Base-by-base conservation (phyloP, 2,329 filamentous ascomycete species). In the Zasmidium angulare region DNA sequence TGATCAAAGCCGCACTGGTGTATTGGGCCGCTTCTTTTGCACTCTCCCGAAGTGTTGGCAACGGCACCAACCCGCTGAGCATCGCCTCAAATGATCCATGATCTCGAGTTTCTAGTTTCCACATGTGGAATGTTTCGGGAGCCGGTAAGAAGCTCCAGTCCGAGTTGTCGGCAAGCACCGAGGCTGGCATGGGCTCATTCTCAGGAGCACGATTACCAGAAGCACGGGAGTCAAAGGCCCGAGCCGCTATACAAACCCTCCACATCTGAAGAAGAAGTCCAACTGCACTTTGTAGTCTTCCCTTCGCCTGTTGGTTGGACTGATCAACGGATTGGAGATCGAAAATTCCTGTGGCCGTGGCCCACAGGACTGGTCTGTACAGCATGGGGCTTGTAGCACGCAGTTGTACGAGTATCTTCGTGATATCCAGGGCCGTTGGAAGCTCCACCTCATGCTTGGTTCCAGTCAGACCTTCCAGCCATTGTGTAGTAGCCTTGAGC, bases 91-190 rank as follows among this genome's bases (percentile, higher is more conserved):
- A 60, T 46, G 54, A 40, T 40, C 47, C 47, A 22, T 50, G 53
- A 22, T 56, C 56, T n/a, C 36, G 24, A 14, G 36, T 50, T 36
- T 52, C 29, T 19, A 50, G 29, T 26, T 58, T 49, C 51, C 24
- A 50, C 4, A 50, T 36, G 21, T 40, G 53, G 50, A 66, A 66
- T 7, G 55, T 50, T 43, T 24, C 46, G 14, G 50, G 14, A 50
- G 62, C 43, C n/a, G 64, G 64, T 14, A 66, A 51, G 48, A 66
- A 66, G 20, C 29, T 57, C 64, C 64, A 66, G 22, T 64, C 62
- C 1, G 6, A 12, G 20, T 59, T 19, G 26, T 55, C 51, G 21
- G 12, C 26, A 2, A 24, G 29, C 21, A 50, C 50, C 31, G 55
- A 36, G 7, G 36, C n/a, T 7, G 36, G 14, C 12, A 17, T 43